phyloP scores from a whole-genome alignment of 768 basidiomycete species.

The Lentinus tigrinus region DNA sequence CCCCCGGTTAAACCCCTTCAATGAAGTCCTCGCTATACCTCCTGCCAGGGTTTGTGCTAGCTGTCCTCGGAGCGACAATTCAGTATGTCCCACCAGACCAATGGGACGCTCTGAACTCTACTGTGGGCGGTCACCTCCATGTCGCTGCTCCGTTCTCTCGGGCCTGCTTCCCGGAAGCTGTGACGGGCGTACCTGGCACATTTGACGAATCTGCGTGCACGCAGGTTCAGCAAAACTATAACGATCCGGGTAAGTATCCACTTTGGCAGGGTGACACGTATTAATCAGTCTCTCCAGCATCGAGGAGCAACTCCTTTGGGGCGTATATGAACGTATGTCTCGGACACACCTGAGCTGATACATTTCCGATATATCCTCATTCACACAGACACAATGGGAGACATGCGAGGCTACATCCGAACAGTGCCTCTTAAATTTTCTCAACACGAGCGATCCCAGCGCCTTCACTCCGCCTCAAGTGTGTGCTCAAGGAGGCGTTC shows the following conservation, averaged over 20 bases:
- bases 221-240: neutral
- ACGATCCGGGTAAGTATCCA: neutral
- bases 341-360: no score
- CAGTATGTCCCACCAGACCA: neutral
- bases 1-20: no score
- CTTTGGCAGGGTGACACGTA: neutral
- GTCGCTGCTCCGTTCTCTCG: neutral
- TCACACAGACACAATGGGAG: neutral
- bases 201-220: neutral
- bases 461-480: neutral
- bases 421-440: neutral
- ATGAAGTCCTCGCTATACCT: no score
- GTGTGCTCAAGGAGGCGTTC: neutral
- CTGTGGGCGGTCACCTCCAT: neutral
- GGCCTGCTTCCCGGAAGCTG: neutral
- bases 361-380: neutral
- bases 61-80: neutral
- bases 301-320: neutral
- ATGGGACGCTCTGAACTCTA: neutral
- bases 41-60: no score
- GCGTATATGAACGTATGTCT: conserved; percentile 1
- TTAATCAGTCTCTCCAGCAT: neutral
- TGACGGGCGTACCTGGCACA: neutral
- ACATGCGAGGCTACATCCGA: neutral
- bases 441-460: neutral